phyloP scores from a whole-genome alignment of 2,329 filamentous ascomycete species.

The Mariannaea elegans region DNA sequence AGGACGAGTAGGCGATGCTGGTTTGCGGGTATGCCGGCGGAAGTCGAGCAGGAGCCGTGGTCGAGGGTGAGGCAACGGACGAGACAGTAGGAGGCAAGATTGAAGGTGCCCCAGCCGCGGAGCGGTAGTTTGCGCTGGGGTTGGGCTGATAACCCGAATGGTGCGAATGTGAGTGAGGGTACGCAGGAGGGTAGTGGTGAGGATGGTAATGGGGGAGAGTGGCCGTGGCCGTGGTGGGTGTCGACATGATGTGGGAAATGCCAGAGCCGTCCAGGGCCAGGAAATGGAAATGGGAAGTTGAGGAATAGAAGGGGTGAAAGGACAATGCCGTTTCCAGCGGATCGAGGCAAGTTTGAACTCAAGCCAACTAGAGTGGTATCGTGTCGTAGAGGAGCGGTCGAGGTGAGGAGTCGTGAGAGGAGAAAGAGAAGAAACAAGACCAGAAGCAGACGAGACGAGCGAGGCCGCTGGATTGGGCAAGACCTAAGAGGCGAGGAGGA shows the following conservation, averaged over 20 bases:
- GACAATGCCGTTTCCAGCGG: constrained; percentile 32
- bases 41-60: constrained; percentile 32
- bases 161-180: constrained; percentile 52
- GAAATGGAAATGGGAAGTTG: constrained; percentile 24
- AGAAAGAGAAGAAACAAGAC: constrained; percentile 29
- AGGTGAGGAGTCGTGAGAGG: constrained; percentile 22
- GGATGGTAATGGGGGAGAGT: constrained; percentile 75
- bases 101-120: constrained; percentile 37
- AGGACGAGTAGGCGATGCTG: constrained; percentile 43
- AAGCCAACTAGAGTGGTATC: constrained; percentile 23
- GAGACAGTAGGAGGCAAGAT: constrained; percentile 44
- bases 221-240: constrained; percentile 79
- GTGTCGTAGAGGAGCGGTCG: constrained; percentile 22
- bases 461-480: constrained; percentile 15
- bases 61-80: constrained; percentile 37
- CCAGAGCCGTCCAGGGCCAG: constrained; percentile 38
- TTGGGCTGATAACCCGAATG: constrained; percentile 43
- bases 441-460: constrained; percentile 16
- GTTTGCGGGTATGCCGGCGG: constrained; percentile 42
- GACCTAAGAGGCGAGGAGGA: constrained; percentile 14
- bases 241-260: constrained; percentile 71
- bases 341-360: constrained; percentile 15
- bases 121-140: constrained; percentile 42
- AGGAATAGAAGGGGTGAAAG: constrained; percentile 14
- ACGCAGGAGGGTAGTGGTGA: constrained; percentile 67